phyloP scores from a whole-genome alignment of 2,329 filamentous ascomycete genomes.

The Cordyceps javanica region DNA sequence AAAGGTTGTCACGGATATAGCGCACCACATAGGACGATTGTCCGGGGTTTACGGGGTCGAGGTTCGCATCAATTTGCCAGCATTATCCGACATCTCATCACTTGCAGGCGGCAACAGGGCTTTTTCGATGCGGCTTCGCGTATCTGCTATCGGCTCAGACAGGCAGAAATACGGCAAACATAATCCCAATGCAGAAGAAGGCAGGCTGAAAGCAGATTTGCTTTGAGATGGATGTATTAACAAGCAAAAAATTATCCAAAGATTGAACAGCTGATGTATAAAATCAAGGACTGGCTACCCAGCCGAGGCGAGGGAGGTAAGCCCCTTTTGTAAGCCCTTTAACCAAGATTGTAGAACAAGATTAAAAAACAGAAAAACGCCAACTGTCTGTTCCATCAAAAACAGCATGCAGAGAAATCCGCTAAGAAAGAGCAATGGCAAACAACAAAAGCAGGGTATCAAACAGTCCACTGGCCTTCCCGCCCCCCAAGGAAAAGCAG shows the following conservation, averaged over 20 bases:
- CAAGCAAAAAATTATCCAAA: not conserved
- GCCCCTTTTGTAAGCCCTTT: not conserved
- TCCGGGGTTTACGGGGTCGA: too few species aligned
- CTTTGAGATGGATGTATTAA: slow-evolving; percentile 11
- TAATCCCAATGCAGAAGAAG: too few species aligned
- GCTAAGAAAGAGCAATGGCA: slow-evolving; percentile 6
- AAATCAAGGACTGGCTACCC: not conserved
- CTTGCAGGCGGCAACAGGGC: too few species aligned
- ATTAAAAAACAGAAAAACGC: slow-evolving; percentile 7
- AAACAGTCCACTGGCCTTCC: slow-evolving; percentile 11
- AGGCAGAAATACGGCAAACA: not conserved
- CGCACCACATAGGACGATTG: too few species aligned
- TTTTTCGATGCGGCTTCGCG: too few species aligned
- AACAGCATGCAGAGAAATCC: slow-evolving; percentile 5
- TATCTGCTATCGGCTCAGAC: not conserved
- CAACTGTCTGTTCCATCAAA: slow-evolving; percentile 7
- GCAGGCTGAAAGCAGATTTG: not conserved
- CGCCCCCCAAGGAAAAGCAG: not conserved
- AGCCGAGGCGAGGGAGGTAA: not conserved
- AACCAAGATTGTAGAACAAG: slow-evolving; percentile 1
- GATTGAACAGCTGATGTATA: not conserved
- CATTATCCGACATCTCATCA: too few species aligned
- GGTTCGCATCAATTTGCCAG: too few species aligned
- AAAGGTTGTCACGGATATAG: too few species aligned
- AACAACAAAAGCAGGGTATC: slow-evolving; percentile 14